phyloP scores from a whole-genome alignment of 257 asterid genomes.

The Prunella vulgaris region DNA sequence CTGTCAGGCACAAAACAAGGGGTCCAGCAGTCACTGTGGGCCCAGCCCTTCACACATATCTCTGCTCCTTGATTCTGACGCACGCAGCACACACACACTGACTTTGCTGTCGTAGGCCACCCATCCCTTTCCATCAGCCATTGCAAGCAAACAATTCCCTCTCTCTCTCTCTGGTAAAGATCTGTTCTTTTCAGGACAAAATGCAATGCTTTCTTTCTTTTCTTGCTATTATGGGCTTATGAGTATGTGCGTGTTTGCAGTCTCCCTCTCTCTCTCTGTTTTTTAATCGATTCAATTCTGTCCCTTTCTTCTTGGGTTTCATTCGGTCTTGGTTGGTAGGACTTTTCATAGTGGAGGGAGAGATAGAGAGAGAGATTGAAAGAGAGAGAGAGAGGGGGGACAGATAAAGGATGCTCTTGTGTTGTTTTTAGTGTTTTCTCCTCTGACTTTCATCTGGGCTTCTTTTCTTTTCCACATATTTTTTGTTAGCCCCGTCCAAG shows the following conservation, averaged over 20 bases:
- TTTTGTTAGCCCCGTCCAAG: constrained; percentile 3
- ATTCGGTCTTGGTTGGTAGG: constrained; percentile 29
- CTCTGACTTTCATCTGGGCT: constrained; percentile 26
- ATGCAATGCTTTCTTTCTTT: neutral
- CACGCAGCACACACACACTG: constrained; percentile 35
- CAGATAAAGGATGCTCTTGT: constrained; percentile 15
- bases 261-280: neutral
- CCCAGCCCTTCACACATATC: constrained; percentile 17
- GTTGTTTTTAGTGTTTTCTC: constrained; percentile 21
- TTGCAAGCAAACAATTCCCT: constrained; percentile 12
- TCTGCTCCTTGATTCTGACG: constrained; percentile 40
- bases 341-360: constrained; percentile 20
- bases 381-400: constrained; percentile 10
- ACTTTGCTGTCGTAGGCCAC: constrained; percentile 31
- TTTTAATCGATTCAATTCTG: constrained; percentile 22
- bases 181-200: constrained; percentile 11
- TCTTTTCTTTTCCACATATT: neutral
- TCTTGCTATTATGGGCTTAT: constrained; percentile 21
- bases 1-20: constrained; percentile 21
- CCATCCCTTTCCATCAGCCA: constrained; percentile 23
- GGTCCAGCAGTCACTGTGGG: constrained; percentile 14
- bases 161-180: constrained; percentile 20
- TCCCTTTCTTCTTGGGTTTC: constrained; percentile 32
- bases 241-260: constrained; percentile 20
- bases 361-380: constrained; percentile 12